Percentiles rank a stretch among this genome's conserved stretches.
Conservation (phyloP, 495 filamentous ascomycete genomes). For the Xylaria sp. region DNA sequence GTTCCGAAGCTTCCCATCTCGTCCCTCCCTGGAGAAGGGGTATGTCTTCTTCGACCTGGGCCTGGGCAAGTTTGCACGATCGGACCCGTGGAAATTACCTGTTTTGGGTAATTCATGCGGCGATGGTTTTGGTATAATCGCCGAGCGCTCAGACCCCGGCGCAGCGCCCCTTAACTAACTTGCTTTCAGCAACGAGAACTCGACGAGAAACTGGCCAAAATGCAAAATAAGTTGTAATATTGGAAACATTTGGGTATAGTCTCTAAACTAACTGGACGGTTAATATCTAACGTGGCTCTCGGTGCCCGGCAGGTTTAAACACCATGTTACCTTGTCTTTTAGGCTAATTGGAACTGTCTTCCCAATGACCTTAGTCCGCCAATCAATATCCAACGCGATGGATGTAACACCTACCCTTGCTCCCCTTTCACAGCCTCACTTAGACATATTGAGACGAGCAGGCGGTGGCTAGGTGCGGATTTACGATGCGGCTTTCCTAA, state of each 20-base stretch:
- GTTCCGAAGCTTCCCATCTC: not conserved
- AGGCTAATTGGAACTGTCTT: slow-evolving; percentile 23
- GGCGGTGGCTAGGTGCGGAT: not conserved
- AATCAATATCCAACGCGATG: slow-evolving; percentile 18
- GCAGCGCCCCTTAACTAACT: not conserved
- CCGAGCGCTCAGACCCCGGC: slow-evolving; percentile 11
- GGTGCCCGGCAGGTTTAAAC: not conserved
- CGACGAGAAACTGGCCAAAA: not conserved
- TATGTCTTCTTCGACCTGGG: not conserved
- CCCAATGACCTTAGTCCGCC: not conserved
- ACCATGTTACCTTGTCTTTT: slow-evolving; percentile 17
- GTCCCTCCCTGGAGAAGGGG: not conserved
- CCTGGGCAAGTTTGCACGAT: not conserved
- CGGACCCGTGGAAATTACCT: not conserved
- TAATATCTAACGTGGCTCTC: slow-evolving; percentile 14
- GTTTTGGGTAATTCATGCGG: slow-evolving; percentile 19
- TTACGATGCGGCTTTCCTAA: slow-evolving; percentile 8
- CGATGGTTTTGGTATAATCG: not conserved
- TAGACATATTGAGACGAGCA: slow-evolving; percentile 3
- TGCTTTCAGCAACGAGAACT: slow-evolving; percentile 5
- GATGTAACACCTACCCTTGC: slow-evolving; percentile 6
- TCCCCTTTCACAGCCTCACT: slow-evolving; percentile 4
- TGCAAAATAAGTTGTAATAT: slow-evolving; percentile 5
- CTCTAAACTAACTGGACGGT: slow-evolving; percentile 7
- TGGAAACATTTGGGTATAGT: not conserved